A percentile compares a stretch with the other conserved stretches of the same genome.
phyloP scores from a whole-genome alignment of 2,329 filamentous ascomycete genomes.

The Leptographium lundbergii region DNA sequence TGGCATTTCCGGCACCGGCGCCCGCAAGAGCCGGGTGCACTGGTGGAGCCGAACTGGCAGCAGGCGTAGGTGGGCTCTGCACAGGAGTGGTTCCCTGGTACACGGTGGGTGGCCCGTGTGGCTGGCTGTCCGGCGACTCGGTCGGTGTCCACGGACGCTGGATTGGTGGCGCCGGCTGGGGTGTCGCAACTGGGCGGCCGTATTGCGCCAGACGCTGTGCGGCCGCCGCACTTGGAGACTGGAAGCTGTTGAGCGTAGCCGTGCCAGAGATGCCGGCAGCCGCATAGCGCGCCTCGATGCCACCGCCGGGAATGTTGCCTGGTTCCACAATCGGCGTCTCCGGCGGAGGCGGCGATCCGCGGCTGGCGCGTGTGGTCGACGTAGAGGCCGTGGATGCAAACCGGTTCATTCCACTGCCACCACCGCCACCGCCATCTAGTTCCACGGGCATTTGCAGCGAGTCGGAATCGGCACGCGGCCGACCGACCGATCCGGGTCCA shows the following conservation, averaged over 20 bases:
- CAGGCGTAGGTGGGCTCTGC: conserved; percentile 49
- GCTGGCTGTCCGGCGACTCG: conserved; percentile 72
- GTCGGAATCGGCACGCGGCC: conserved; percentile 10
- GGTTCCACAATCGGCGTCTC: conserved; percentile 78
- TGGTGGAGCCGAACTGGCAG: conserved; percentile 4
- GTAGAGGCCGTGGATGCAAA: conserved; percentile 78
- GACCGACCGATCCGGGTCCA: background rate
- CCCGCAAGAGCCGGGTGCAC: conserved; percentile 4
- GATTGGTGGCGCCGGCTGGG: background rate
- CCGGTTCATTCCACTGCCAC: conserved; percentile 36
- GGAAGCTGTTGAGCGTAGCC: conserved; percentile 65
- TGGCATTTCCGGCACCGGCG: conserved; percentile 23
- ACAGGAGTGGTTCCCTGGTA: conserved; percentile 78
- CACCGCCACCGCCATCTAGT: background rate
- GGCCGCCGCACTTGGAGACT: conserved; percentile 60
- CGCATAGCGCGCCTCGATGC: conserved; percentile 84
- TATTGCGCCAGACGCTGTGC: conserved; percentile 74
- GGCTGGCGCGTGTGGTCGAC: conserved; percentile 80
- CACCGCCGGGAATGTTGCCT: conserved; percentile 56
- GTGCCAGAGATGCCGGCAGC: conserved; percentile 82
- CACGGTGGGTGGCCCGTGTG: conserved; percentile 79
- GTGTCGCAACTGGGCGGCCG: conserved; percentile 23
- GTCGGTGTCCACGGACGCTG: conserved; percentile 87
- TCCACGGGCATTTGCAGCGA: conserved; percentile 28
- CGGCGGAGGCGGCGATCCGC: conserved; percentile 87